Percentiles rank a stretch among this genome's conserved stretches.
phyloP scores from a whole-genome alignment of 192 early-diverging fungal species.

The Rhizophlyctis rosea region DNA sequence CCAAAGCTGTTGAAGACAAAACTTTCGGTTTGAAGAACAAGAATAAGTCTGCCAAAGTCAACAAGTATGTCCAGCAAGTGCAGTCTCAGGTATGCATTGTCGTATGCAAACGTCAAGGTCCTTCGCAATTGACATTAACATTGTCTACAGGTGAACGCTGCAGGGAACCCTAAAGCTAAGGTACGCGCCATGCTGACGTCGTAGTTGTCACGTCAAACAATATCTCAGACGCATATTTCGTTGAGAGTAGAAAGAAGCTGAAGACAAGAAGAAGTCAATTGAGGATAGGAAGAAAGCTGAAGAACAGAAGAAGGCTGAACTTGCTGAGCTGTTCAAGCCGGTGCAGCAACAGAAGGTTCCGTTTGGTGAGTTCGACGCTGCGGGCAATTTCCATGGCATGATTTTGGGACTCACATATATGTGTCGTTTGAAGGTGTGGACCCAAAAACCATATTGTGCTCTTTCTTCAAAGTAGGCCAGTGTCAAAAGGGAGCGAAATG shows the following conservation, averaged over 20 bases:
- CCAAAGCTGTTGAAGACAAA: slow-evolving; percentile 89
- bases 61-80: slow-evolving; percentile 87
- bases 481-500: slow-evolving; percentile 91
- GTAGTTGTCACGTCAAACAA: background rate
- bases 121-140: no score
- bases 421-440: slow-evolving; percentile 60
- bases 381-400: background rate
- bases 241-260: slow-evolving; percentile 53
- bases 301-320: slow-evolving; percentile 85
- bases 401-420: background rate
- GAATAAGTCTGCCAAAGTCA: slow-evolving; percentile 91
- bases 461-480: slow-evolving; percentile 84
- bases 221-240: background rate
- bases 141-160: slow-evolving; percentile 31
- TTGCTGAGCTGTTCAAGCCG: slow-evolving; percentile 88
- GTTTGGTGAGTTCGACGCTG: slow-evolving; percentile 59
- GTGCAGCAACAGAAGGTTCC: slow-evolving; percentile 90
- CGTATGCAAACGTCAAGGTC: background rate
- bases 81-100: slow-evolving; percentile 63
- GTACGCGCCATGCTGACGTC: slow-evolving; percentile 9
- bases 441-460: slow-evolving; percentile 93
- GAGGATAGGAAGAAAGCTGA: slow-evolving; percentile 72
- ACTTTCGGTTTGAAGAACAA: slow-evolving; percentile 99
- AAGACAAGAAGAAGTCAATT: slow-evolving; percentile 60
- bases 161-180: slow-evolving; percentile 49